Conservation (phyloP, 2,329 filamentous ascomycete species). For the Trichoderma sp. region DNA sequence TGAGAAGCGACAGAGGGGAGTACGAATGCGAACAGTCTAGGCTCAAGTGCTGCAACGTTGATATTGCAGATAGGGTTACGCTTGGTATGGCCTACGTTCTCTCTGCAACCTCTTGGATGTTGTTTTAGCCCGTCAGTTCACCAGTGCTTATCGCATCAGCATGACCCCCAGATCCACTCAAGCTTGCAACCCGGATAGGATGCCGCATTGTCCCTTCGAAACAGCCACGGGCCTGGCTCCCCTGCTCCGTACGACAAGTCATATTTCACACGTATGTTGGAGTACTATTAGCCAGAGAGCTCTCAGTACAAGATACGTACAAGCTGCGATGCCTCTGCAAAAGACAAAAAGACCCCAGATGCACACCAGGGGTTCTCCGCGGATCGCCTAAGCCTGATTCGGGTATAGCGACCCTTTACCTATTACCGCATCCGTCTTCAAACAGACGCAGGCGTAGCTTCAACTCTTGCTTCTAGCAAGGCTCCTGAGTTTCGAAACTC, state of each 20-base stretch:
- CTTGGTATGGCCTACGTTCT: background rate
- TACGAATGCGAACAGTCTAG: background rate
- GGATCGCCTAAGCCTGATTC: background rate
- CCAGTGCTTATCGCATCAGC: background rate
- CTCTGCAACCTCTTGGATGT: background rate
- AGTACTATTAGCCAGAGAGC: background rate
- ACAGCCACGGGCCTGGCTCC: background rate
- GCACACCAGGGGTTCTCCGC: constrained; percentile 13
- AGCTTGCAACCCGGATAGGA: background rate
- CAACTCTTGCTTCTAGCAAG: constrained; percentile 19
- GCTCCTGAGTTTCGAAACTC: constrained; percentile 40
- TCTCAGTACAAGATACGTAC: background rate
- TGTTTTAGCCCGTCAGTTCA: background rate
- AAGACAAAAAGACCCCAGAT: background rate
- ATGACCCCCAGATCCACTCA: background rate
- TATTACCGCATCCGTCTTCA: background rate
- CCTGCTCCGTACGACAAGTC: background rate
- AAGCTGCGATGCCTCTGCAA: background rate
- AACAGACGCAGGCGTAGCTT: background rate
- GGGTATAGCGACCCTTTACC: background rate
- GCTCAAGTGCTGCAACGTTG: background rate
- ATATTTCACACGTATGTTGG: background rate
- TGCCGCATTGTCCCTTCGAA: background rate
- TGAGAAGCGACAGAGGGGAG: background rate
- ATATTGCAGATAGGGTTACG: background rate